A percentile compares a stretch with the other conserved stretches of the same genome.
phyloP scores from a whole-genome alignment of 2,329 filamentous ascomycete genomes.

The Amauroascus niger region DNA sequence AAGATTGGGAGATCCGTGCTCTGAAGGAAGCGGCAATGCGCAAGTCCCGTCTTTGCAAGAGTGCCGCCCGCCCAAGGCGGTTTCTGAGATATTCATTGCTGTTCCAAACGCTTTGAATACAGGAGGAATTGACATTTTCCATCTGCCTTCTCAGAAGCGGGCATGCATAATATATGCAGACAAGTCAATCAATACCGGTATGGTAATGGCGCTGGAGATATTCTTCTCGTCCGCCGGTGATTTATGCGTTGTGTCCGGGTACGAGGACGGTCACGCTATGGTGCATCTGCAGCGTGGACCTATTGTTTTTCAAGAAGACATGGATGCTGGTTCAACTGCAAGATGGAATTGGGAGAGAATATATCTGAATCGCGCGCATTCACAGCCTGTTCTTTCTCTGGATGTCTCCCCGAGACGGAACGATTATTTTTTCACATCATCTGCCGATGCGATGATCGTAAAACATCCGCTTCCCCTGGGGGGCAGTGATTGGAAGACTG shows the following conservation, averaged over 20 bases:
- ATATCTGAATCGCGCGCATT: conserved; percentile 60
- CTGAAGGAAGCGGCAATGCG: neutral
- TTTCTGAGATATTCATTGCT: conserved; percentile 48
- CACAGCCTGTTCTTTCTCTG: conserved; percentile 72
- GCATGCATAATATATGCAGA: conserved; percentile 49
- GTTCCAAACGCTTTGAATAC: conserved; percentile 69
- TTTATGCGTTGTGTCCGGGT: conserved; percentile 62
- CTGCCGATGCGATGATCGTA: conserved; percentile 68
- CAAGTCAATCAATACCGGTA: conserved; percentile 44
- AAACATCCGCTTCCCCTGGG: conserved; percentile 57
- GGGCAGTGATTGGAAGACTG: conserved; percentile 13
- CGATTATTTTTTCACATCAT: conserved; percentile 63
- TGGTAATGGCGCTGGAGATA: conserved; percentile 76
- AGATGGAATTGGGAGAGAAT: conserved; percentile 43
- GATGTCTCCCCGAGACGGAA: conserved; percentile 42
- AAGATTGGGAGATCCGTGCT: conserved; percentile 12
- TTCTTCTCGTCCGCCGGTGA: conserved; percentile 39
- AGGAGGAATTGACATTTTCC: conserved; percentile 73
- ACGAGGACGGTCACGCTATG: conserved; percentile 71
- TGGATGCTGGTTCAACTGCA: conserved; percentile 13
- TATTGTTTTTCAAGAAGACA: conserved; percentile 27
- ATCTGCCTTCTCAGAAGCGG: conserved; percentile 65
- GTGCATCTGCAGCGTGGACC: conserved; percentile 48
- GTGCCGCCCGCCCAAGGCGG: neutral
- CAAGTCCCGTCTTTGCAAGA: neutral